Evolutionary conservation across 441 rosid genomes (phyloP), one percentile per base, ranked within the genome.

Genomic region (Pelargonium australe): DNA sequence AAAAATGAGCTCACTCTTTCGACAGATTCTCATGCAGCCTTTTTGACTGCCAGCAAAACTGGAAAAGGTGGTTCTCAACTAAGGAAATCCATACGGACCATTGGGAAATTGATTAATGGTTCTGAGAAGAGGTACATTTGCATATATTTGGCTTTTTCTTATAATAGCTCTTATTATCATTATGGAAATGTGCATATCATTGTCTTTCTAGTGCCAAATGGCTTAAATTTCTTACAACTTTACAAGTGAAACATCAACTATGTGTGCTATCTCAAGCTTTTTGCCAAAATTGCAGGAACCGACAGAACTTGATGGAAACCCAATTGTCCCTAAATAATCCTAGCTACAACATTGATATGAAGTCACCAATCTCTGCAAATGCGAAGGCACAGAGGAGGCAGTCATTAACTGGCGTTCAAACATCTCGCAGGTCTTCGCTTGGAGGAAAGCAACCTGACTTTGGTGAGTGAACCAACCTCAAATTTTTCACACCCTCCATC

Each of bases 41-140:
- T 63, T 41, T 31, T 66, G 69, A 20, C 37, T 61, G 53, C 67
- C 11, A 73, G 74, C n/a, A 61, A 85, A 45, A 83, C 66, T 67
- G 90, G 88, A 62, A 90, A 84, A 81, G 83, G 87, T 60, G 62
- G 28, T 19, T 85, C 96, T 69, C 91, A 91, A 45, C 82, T 91
- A 64, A 82, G 96, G 78, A 91, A 87, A 83, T 95, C 97, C 28
- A 78, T 95, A 64, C 82, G 89, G 68, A 88, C 85, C 57, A 91
- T 95, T 3, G 97, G 97, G 73, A 91, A 87, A 76, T 82, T 95
- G 67, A 90, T 91, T 41, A 88, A 80, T 79, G 96, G 95, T 45
- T 82, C 91, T n/a, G 97, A 94, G 70, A 91, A 84, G 81, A 83
- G 96, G 97, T 89, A 76, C 53, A 47, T 47, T 47, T 9, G 14